Base-by-base conservation (phyloP, 1,139 yeast species). In the Trichomonascaceae sp. region DNA sequence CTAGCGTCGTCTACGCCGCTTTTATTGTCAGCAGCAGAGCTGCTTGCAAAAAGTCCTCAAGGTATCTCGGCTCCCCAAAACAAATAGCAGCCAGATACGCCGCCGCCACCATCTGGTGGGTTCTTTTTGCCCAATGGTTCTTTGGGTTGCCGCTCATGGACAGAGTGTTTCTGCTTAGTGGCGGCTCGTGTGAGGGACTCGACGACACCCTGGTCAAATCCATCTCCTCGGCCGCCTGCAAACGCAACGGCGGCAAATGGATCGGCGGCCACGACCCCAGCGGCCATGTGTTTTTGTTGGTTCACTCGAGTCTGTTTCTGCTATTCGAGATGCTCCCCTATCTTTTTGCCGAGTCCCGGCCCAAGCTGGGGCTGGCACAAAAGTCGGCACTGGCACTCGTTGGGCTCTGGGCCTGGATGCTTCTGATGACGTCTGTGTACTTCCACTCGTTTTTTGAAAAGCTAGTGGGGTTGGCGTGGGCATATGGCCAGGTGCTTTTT, bases 181-280 rank as follows among this genome's bases (percentile, higher is more conserved):
- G 98, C 1, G 98, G 98, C 0, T 59, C 60, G 34, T 89, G 98
- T 51, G 54, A 57, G 5, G 42, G 50, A 1, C 22, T 29, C 13
- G 40, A 31, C 4, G 37, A 30, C 17, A 17, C 14, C 13, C 30
- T 33, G 9, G 31, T 36, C 17, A 27, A 33, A 26, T 44, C 39
- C 34, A 42, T 31, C 16, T 41, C 56, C 2, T 73, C 80, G 13
- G 63, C 64, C 29, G 59, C 60, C 4, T 85, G 96, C 51, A 61
- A 85, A 29, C 50, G 59, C 17, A 44, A 71, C 16, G 72, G 71
- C 16, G 96, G 96, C 0, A 44, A 60, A 3, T 87, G 97, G 98
- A 53, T 51, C 6, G 96, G 95, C 1, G 98, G 98, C 0, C 94
- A 84, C 51, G 98, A 89, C 59, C 94, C 97, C 11, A 78, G 92